Percentiles rank a stretch among this genome's conserved stretches.
phyloP scores from a whole-genome alignment of 1,139 yeast species.

The Kodamaea sp. region DNA sequence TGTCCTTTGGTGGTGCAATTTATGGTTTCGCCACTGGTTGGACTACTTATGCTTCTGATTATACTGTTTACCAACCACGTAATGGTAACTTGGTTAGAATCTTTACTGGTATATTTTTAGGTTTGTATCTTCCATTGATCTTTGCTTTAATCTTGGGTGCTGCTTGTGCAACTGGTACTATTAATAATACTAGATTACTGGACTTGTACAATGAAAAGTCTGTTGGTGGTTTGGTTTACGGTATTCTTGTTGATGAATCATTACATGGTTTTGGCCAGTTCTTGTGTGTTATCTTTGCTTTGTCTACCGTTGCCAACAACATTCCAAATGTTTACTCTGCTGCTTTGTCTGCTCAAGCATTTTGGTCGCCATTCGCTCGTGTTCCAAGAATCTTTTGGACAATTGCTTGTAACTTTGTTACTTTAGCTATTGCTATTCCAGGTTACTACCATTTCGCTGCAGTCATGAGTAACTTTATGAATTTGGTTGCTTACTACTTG shows the following conservation, averaged over 20 bases:
- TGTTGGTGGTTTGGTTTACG: slow-evolving; percentile 80
- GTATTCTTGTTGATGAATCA: slow-evolving; percentile 71
- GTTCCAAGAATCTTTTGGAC: slow-evolving; percentile 87
- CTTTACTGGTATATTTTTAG: slow-evolving; percentile 60
- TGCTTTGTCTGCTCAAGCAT: slow-evolving; percentile 79
- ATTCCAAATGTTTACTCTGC: slow-evolving; percentile 91
- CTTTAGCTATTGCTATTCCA: slow-evolving; percentile 84
- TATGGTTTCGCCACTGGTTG: slow-evolving; percentile 94
- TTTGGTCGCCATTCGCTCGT: slow-evolving; percentile 66
- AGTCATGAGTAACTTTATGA: slow-evolving; percentile 84
- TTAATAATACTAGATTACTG: slow-evolving; percentile 14
- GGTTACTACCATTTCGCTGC: slow-evolving; percentile 70
- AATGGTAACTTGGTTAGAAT: slow-evolving; percentile 55
- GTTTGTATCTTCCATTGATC: slow-evolving; percentile 63
- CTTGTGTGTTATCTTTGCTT: slow-evolving; percentile 76
- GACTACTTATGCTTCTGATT: slow-evolving; percentile 91
- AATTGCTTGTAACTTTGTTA: slow-evolving; percentile 64
- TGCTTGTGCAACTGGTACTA: slow-evolving; percentile 71
- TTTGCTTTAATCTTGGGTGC: slow-evolving; percentile 83
- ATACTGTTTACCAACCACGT: slow-evolving; percentile 78
- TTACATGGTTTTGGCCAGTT: slow-evolving; percentile 87
- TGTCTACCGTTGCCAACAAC: slow-evolving; percentile 86
- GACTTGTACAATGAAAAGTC: slow-evolving; percentile 50
- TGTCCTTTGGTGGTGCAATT: slow-evolving; percentile 80
- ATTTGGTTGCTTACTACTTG: slow-evolving; percentile 84